These are phyloP conservation scores for Oenanthe sinensis DNA, from an alignment of 129 eudicot genomes.

Conservation along the genomic window DNA sequence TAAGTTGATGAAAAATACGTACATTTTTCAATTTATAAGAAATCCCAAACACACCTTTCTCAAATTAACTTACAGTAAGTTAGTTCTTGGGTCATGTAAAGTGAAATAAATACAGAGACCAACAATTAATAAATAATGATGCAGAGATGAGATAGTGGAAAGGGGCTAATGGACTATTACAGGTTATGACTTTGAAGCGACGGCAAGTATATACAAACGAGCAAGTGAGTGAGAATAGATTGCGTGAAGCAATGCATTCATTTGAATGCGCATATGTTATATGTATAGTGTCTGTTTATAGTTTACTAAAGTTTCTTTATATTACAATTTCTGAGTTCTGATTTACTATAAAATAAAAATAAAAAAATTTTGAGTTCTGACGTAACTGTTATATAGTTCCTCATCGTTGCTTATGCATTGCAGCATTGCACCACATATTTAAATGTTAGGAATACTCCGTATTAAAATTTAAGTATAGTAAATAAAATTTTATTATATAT, in stretches of 20 bases:
- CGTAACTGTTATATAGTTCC: not conserved
- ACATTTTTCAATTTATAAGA: no score
- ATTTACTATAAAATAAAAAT: no score
- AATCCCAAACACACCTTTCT: no score
- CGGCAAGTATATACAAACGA: constrained; percentile 23
- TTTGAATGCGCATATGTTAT: not conserved
- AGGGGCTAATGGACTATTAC: not conserved
- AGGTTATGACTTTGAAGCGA: constrained; percentile 38
- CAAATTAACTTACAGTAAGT: no score
- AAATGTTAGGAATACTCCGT: no score
- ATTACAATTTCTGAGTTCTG: not conserved
- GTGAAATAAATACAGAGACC: not conserved
- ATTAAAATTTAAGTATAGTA: no score
- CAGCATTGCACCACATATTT: not conserved
- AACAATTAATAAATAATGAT: not conserved
- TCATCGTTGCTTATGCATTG: not conserved
- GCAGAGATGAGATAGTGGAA: not conserved
- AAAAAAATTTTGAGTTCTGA: not conserved
- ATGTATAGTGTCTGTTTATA: no score
- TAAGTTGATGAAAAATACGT: no score
- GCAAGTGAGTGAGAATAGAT: constrained; percentile 11
- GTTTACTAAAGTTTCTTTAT: no score
- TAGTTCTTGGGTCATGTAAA: not conserved
- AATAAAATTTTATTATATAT: no score
- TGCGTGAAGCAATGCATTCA: constrained; percentile 43